These are phyloP conservation scores for Fusarium mangiferae DNA, from an alignment of 2,329 filamentous ascomycete genomes.

Conservation along the genomic window DNA sequence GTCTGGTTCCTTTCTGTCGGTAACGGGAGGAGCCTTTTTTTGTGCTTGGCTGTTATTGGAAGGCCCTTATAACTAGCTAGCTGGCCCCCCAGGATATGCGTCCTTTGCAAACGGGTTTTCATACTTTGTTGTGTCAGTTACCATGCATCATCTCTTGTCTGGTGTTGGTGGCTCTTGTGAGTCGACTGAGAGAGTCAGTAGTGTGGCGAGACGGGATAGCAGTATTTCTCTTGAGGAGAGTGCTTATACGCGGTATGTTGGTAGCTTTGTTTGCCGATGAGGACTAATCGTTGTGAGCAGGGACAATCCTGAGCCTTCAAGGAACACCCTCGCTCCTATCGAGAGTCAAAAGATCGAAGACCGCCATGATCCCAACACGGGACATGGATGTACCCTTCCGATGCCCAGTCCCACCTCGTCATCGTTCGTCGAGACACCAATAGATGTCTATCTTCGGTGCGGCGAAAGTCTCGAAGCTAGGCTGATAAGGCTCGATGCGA, in stretches of 20 bases:
- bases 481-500: neutral
- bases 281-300: conserved; percentile 17
- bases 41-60: conserved; percentile 1
- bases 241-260: conserved; percentile 8
- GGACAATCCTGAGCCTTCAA: neutral
- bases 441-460: conserved; percentile 29
- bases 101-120: neutral
- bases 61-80: conserved; percentile 19
- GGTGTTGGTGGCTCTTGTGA: conserved; percentile 35
- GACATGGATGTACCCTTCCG: conserved; percentile 13
- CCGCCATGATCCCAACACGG: neutral
- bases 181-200: neutral
- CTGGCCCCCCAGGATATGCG: neutral
- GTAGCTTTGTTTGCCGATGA: neutral
- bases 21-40: conserved; percentile 14
- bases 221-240: conserved; percentile 40
- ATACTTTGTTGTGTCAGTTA: neutral
- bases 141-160: conserved; percentile 30
- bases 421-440: neutral
- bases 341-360: neutral
- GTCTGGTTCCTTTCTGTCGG: conserved; percentile 31
- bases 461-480: conserved; percentile 26
- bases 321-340: neutral
- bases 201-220: conserved; percentile 20
- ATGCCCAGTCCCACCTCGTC: conserved; percentile 10